Conservation (phyloP, 1,284 basidiomycete species). For the Pyrrhoderma lamaoense region DNA sequence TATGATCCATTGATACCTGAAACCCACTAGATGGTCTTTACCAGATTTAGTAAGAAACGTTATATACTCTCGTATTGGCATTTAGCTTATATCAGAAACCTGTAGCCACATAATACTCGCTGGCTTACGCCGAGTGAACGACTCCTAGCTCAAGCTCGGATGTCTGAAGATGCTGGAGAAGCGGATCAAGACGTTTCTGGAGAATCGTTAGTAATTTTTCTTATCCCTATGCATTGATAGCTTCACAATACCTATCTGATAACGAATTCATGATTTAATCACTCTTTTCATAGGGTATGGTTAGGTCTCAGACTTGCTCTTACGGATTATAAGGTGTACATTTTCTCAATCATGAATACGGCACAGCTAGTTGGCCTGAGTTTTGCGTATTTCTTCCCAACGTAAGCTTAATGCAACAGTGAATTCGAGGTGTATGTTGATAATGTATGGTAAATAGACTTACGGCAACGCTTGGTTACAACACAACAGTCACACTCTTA, state of each 20-base stretch:
- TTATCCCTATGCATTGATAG: not conserved
- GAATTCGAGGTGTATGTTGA: slow-evolving; percentile 16
- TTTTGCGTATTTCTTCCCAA: slow-evolving; percentile 34
- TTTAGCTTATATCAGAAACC: not conserved
- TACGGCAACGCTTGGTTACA: slow-evolving; percentile 32
- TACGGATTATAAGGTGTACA: slow-evolving; percentile 30
- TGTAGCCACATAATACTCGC: slow-evolving; percentile 31
- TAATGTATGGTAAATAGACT: slow-evolving; percentile 20
- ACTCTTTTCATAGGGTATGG: slow-evolving; percentile 16
- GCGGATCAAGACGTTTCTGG: slow-evolving; percentile 28
- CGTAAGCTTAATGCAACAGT: slow-evolving; percentile 14
- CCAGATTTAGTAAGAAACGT: slow-evolving; percentile 24
- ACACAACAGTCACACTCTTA: slow-evolving; percentile 29
- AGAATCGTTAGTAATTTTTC: slow-evolving; percentile 21
- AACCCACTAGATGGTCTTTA: slow-evolving; percentile 21
- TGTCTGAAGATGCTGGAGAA: slow-evolving; percentile 38
- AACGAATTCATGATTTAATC: not conserved
- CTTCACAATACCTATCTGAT: not conserved
- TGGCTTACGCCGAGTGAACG: slow-evolving; percentile 36
- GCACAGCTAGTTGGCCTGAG: slow-evolving; percentile 27
- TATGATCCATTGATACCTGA: not conserved
- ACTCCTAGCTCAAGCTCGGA: slow-evolving; percentile 36
- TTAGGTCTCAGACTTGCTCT: slow-evolving; percentile 24
- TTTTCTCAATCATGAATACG: slow-evolving; percentile 25
- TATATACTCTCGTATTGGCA: not conserved